Evolutionary conservation across 2,329 filamentous ascomycete genomes (phyloP).

Genomic region (Exophiala lecanii-corni): DNA sequence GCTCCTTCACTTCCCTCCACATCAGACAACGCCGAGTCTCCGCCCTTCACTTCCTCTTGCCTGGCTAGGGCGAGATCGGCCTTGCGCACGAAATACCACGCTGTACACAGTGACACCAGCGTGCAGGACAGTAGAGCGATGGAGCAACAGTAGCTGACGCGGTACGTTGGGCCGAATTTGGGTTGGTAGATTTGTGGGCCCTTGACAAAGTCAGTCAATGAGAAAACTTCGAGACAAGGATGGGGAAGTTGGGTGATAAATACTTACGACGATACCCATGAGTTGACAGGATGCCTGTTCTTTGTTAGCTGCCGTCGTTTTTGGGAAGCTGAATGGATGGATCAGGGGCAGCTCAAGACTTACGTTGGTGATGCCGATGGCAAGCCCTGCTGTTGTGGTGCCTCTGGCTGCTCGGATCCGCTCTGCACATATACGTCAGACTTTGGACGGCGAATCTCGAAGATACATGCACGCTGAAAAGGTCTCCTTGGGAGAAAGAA

Average conservation of each 20-base stretch:
- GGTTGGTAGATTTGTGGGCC: constrained; percentile 39
- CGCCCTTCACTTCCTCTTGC: too few relatives aligned
- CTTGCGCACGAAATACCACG: constrained; percentile 2
- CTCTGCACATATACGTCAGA: too few relatives aligned
- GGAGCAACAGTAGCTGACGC: constrained; percentile 16
- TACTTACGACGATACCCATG: constrained; percentile 31
- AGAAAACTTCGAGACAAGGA: not conserved
- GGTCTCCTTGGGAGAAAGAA: too few relatives aligned
- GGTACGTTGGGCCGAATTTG: constrained; percentile 37
- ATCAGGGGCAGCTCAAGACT: not conserved
- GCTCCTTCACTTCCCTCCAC: too few relatives aligned
- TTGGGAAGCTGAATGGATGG: not conserved
- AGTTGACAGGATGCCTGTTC: constrained; percentile 36
- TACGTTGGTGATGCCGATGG: constrained; percentile 39
- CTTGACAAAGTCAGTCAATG: constrained; percentile 2
- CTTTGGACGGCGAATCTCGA: too few relatives aligned
- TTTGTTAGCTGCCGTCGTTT: not conserved
- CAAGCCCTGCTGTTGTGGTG: constrained; percentile 37
- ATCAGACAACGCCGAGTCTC: too few relatives aligned
- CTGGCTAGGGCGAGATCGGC: too few relatives aligned
- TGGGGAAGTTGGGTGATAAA: too few relatives aligned
- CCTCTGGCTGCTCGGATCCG: constrained; percentile 38
- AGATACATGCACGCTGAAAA: too few relatives aligned
- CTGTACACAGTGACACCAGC: not conserved
- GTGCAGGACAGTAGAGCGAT: constrained; percentile 1